Base-by-base conservation (phyloP, 805 yeast species). In the Yarrowia yakushimensis region DNA sequence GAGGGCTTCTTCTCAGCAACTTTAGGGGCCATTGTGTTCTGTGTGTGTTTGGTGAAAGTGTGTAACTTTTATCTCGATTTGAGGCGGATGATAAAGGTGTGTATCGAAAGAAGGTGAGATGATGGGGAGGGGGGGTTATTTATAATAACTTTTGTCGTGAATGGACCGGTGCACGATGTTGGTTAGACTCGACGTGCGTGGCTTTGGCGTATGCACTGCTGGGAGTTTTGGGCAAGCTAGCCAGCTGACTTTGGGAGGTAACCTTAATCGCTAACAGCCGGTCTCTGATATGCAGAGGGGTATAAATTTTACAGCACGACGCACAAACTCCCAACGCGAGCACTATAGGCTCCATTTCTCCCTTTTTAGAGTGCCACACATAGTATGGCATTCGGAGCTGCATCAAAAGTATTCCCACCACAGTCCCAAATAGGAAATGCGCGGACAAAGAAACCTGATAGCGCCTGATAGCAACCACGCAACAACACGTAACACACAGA, bases 1-100 rank as follows among this genome's bases (percentile, higher is more conserved):
- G 72, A 73, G 72, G 86, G 86, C 75, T 83, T 82, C 84, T 83
- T 82, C 76, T 82, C 85, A 73, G 85, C 86, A 73, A 80, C 78
- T 63, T 73, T 71, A 50, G 79, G 72, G 66, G 79, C 73, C 80
- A 77, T 77, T 72, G 65, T 69, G 64, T 39, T 27, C 54, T 52
- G 30, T 41, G 52, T 33, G 48, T 42, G 60, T 60, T 46, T 39
- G 23, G 57, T 28, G 60, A 36, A 60, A 41, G 57, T 37, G 68
- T 67, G 63, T 67, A 70, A 65, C 66, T 70, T 71, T 72, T 70
- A 66, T 69, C 65, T 62, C 68, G 67, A 63, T 65, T 68, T 60
- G 62, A 66, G 66, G 43, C 65, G 50, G 57, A 52, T 41, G 46
- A 48, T 59, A 62, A 60, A 34, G 57, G 62, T 55, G 65, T 63